Percentiles rank a stretch among this genome's conserved stretches.
phyloP scores from a whole-genome alignment of 2,329 filamentous ascomycete species.

The Chaetomium olivaceum region DNA sequence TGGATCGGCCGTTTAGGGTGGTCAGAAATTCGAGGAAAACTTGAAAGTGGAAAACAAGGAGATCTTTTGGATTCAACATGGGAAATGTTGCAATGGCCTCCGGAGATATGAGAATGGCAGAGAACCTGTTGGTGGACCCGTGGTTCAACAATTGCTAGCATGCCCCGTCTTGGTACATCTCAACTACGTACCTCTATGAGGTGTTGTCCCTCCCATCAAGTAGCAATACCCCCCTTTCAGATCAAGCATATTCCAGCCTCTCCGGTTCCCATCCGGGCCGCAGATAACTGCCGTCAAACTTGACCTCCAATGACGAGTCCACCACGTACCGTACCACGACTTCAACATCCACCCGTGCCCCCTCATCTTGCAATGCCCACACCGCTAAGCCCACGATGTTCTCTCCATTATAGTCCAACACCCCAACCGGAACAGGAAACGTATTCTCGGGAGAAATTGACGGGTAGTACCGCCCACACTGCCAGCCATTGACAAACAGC shows the following conservation, averaged over 20 bases:
- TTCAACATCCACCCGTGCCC: conserved; percentile 11
- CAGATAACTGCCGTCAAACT: conserved; percentile 17
- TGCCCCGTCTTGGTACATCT: not conserved
- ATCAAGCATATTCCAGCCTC: conserved; percentile 10
- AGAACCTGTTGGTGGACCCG: not conserved
- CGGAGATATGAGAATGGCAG: no score
- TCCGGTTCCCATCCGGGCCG: not conserved
- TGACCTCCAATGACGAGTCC: conserved; percentile 7
- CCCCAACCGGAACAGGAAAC: conserved; percentile 11
- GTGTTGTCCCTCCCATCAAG: not conserved
- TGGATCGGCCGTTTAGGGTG: conserved; percentile 38
- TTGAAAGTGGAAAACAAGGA: conserved; percentile 18
- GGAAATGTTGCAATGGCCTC: conserved; percentile 16
- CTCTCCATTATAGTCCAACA: conserved; percentile 8
- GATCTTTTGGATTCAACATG: conserved; percentile 20
- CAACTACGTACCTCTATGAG: not conserved
- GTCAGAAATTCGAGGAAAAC: conserved; percentile 20
- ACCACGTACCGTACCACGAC: conserved; percentile 13
- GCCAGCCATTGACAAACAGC: conserved; percentile 18
- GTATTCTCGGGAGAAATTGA: conserved; percentile 7
- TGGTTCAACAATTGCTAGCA: not conserved
- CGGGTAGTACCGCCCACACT: conserved; percentile 16
- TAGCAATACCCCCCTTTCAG: not conserved
- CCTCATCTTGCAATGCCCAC: conserved; percentile 10
- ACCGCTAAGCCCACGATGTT: conserved; percentile 11